Evolutionary conservation across 805 yeast species (phyloP), one percentile per base, ranked within the genome.

Genomic region (Diddensiella transvaalensis): DNA sequence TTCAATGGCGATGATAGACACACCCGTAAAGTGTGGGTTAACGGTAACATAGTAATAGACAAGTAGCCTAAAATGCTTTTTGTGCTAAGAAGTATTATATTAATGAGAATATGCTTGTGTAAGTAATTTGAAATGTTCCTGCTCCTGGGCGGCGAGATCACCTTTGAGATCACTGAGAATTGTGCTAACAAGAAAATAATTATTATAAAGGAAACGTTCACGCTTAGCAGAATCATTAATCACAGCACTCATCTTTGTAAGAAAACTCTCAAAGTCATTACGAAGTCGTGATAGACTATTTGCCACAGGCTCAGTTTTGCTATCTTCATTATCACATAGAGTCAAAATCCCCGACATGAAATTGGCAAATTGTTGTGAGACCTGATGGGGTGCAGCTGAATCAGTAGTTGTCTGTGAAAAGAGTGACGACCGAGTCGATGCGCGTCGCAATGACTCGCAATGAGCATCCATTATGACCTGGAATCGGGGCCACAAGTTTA

Each of bases 1-100:
- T 93, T 88, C 64, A 78, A 80, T 50, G 98, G 98, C 17, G 99
- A 93, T 67, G 97, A 93, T 64, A 76, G 98, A 61, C 93, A 93
- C 63, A 81, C 91, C 29, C 60, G 69, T 3, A 73, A 73, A 46
- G 96, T 91, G 13, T 93, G 87, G 85, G 90, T 90, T 36, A 79
- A 82, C 60, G 98, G 98, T 6, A 67, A 76, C 53, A 60, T 68
- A 47, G 91, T 86, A 22, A 68, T 78, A 5, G 68, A 73, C 51
- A 77, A 76, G 53, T 26, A 26, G 32, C n/a, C n/a, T n/a, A n/a
- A n/a, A n/a, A n/a, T n/a, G n/a, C n/a, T n/a, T n/a, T n/a, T n/a
- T n/a, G n/a, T n/a, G n/a, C n/a, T n/a, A n/a, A n/a, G n/a, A n/a
- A n/a, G n/a, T n/a, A n/a, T n/a, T n/a, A n/a, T 26, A 26, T 13